Conservation (phyloP, 2,329 filamentous ascomycete genomes). For the Sporothrix globosa region DNA sequence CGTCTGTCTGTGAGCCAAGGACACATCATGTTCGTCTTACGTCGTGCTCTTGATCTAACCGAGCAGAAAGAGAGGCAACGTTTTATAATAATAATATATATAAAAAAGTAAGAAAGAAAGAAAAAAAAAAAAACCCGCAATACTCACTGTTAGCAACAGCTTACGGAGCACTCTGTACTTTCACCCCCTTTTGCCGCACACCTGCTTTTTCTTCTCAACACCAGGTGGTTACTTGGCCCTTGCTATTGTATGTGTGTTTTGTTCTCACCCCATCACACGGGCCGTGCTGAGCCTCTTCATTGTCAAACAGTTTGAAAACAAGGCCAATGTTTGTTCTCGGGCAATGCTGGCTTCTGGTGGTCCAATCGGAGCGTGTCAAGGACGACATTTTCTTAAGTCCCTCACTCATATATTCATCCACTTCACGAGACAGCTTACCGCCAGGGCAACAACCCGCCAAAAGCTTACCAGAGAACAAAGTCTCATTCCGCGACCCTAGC, state of each 20-base stretch:
- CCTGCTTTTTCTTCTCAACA: too few species aligned
- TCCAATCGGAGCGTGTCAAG: constrained; percentile 16
- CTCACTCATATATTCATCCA: neutral
- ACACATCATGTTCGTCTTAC: neutral
- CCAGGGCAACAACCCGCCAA: neutral
- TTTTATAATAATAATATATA: too few species aligned
- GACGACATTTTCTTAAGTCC: neutral
- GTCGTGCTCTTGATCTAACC: neutral
- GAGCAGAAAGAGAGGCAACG: neutral
- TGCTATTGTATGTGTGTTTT: neutral
- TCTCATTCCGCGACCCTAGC: constrained; percentile 1
- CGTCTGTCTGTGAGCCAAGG: neutral
- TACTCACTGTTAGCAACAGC: neutral
- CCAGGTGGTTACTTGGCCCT: neutral
- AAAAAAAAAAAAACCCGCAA: constrained; percentile 2
- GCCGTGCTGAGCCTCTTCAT: constrained; percentile 17
- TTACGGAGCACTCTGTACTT: neutral
- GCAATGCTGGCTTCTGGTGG: neutral
- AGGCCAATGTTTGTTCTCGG: constrained; percentile 17
- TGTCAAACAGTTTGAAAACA: constrained; percentile 26
- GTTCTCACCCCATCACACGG: neutral
- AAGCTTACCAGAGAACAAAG: neutral
- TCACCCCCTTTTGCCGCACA: neutral
- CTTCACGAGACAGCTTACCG: neutral
- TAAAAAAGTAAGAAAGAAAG: too few species aligned